phyloP scores from a whole-genome alignment of 1,284 basidiomycete genomes.

The Ceratobasidium sp. region DNA sequence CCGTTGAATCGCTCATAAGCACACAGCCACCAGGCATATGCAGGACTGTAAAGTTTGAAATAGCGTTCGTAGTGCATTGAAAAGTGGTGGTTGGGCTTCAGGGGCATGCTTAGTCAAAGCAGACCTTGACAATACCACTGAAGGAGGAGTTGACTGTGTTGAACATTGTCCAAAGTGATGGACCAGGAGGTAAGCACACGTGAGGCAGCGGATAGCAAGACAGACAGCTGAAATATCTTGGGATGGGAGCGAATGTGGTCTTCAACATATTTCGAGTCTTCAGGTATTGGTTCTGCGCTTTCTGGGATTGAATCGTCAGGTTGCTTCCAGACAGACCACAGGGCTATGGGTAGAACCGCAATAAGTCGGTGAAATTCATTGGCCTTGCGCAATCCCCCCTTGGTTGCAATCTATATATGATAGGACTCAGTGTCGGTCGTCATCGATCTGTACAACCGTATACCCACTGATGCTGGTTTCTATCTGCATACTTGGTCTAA shows the following conservation, averaged over 20 bases:
- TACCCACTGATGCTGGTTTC: too few relatives aligned
- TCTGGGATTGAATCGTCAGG: slow-evolving; percentile 51
- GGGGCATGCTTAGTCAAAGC: slow-evolving; percentile 47
- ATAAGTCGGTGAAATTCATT: slow-evolving; percentile 56
- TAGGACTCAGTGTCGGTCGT: too few relatives aligned
- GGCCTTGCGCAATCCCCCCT: slow-evolving; percentile 56
- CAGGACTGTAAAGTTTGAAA: slow-evolving; percentile 56
- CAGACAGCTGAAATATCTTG: neutral
- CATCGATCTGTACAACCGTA: too few relatives aligned
- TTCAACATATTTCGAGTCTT: slow-evolving; percentile 16
- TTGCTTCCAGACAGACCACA: slow-evolving; percentile 55
- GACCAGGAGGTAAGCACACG: slow-evolving; percentile 15
- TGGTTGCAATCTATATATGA: slow-evolving; percentile 52
- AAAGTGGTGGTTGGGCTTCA: slow-evolving; percentile 56
- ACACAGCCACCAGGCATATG: slow-evolving; percentile 59
- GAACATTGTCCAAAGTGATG: slow-evolving; percentile 54
- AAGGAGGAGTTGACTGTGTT: slow-evolving; percentile 52
- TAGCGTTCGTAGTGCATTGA: slow-evolving; percentile 54
- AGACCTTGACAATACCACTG: slow-evolving; percentile 51
- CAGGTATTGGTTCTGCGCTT: slow-evolving; percentile 48
- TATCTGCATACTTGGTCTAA: too few relatives aligned
- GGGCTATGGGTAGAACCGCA: slow-evolving; percentile 53
- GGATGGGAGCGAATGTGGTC: neutral
- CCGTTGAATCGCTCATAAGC: slow-evolving; percentile 59
- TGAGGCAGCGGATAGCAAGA: slow-evolving; percentile 5